These are phyloP conservation scores for Fusarium duplospermum DNA, from an alignment of 2,329 filamentous ascomycete genomes.

Conservation along the genomic window DNA sequence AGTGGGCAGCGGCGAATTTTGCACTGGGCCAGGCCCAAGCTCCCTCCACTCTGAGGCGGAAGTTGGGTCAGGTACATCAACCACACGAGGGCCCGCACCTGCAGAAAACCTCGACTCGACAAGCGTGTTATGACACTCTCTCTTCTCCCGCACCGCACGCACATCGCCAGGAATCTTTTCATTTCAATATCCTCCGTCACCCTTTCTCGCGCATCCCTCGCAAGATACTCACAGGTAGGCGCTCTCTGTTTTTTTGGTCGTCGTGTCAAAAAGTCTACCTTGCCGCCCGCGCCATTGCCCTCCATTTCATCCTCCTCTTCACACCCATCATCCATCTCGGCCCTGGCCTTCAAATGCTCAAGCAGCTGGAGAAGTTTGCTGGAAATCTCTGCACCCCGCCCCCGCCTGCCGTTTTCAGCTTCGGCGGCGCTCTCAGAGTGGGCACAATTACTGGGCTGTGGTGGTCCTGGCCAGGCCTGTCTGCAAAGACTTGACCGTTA, in stretches of 20 bases:
- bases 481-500: neutral
- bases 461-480: slow-evolving; percentile 2
- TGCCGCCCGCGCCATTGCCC: neutral
- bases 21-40: slow-evolving; percentile 13
- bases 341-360: slow-evolving; percentile 16
- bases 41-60: slow-evolving; percentile 2
- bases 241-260: neutral
- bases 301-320: neutral
- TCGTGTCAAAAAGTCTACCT: neutral
- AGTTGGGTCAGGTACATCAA: slow-evolving; percentile 28
- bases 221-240: slow-evolving; percentile 24
- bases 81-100: slow-evolving; percentile 37
- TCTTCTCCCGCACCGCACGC: slow-evolving; percentile 17
- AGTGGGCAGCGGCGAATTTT: slow-evolving; percentile 6
- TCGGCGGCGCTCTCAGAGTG: slow-evolving; percentile 26
- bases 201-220: slow-evolving; percentile 10
- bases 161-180: slow-evolving; percentile 35
- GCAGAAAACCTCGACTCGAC: slow-evolving; percentile 41
- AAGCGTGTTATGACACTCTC: slow-evolving; percentile 31
- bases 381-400: slow-evolving; percentile 49
- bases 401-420: slow-evolving; percentile 45
- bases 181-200: slow-evolving; percentile 25
- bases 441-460: slow-evolving; percentile 16
- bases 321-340: neutral
- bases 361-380: slow-evolving; percentile 29